Evolutionary conservation across 163 green algal species (phyloP).

Genomic region (Scenedesmus sp.): DNA sequence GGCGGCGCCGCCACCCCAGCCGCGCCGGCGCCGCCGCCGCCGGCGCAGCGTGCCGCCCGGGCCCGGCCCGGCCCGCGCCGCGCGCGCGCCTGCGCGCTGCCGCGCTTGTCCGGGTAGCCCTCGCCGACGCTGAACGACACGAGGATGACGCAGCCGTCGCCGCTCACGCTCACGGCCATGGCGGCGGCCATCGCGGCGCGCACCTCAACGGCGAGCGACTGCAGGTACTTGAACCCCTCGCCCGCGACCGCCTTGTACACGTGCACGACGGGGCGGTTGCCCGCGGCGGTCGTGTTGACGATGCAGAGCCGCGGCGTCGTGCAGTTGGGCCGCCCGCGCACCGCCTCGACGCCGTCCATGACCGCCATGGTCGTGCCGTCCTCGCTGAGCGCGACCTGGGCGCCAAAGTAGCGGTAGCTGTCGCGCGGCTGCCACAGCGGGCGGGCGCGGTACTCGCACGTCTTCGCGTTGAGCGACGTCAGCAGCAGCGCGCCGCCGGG

Average conservation of each 20-base stretch:
- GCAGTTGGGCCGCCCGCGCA: no score
- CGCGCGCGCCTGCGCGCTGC: constrained; percentile 21
- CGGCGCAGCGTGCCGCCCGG: no score
- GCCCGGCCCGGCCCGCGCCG: no score
- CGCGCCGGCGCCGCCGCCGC: no score
- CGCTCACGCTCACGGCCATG: constrained; percentile 19
- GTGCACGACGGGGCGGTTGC: constrained; percentile 33
- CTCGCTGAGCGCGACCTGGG: constrained; percentile 20
- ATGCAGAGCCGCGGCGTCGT: no score
- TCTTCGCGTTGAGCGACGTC: constrained; percentile 19
- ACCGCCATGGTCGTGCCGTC: constrained; percentile 31
- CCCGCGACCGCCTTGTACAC: constrained; percentile 2
- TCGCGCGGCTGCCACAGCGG: constrained; percentile 1
- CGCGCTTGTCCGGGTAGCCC: constrained; percentile 27
- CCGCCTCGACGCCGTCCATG: constrained; percentile 14
- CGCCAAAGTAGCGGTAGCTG: constrained; percentile 33
- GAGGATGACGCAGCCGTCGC: neutral
- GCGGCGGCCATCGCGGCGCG: constrained; percentile 6
- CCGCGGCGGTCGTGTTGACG: neutral
- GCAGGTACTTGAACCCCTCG: neutral
- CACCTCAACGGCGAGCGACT: neutral
- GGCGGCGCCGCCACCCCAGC: no score
- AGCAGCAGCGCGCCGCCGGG: constrained; percentile 9
- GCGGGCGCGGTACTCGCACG: constrained; percentile 13
- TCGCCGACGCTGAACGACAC: constrained; percentile 26